These are phyloP conservation scores for Knoxdaviesia proteae DNA, from an alignment of 2,329 filamentous ascomycete species.

Conservation along the genomic window DNA sequence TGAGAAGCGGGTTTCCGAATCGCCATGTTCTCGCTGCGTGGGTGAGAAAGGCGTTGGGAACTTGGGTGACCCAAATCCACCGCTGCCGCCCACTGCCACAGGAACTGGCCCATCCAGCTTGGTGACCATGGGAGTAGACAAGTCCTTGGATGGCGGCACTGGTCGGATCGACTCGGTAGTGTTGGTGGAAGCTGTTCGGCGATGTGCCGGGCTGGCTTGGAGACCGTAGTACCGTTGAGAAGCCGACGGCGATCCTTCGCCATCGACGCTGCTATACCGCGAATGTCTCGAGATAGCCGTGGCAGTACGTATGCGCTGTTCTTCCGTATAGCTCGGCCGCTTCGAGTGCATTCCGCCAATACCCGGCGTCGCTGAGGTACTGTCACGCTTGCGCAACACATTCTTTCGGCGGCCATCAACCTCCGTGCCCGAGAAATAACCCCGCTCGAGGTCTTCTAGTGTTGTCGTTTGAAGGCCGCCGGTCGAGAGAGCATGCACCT, in stretches of 20 bases:
- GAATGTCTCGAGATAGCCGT: constrained; percentile 52
- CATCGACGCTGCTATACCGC: constrained; percentile 60
- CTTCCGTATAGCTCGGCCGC: constrained; percentile 47
- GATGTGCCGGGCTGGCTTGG: constrained; percentile 20
- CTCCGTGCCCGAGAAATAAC: constrained; percentile 86
- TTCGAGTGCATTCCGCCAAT: constrained; percentile 7
- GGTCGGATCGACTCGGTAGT: constrained; percentile 33
- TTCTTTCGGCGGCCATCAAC: constrained; percentile 54
- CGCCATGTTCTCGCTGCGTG: no score
- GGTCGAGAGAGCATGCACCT: constrained; percentile 16
- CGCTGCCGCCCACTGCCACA: constrained; percentile 2
- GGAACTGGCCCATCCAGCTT: constrained; percentile 27
- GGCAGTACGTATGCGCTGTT: constrained; percentile 45
- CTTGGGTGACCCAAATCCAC: no score
- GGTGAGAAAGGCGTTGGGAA: no score
- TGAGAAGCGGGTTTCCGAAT: no score
- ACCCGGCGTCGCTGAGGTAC: constrained; percentile 10
- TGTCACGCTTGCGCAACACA: constrained; percentile 60
- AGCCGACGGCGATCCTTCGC: constrained; percentile 38
- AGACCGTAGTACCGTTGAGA: constrained; percentile 51
- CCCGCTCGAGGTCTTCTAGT: constrained; percentile 48
- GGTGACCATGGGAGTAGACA: constrained; percentile 34
- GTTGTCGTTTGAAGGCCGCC: no score
- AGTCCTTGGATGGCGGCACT: constrained; percentile 30
- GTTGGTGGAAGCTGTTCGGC: constrained; percentile 39